Conservation (phyloP, 441 rosid species). For the Melastoma candidum region DNA sequence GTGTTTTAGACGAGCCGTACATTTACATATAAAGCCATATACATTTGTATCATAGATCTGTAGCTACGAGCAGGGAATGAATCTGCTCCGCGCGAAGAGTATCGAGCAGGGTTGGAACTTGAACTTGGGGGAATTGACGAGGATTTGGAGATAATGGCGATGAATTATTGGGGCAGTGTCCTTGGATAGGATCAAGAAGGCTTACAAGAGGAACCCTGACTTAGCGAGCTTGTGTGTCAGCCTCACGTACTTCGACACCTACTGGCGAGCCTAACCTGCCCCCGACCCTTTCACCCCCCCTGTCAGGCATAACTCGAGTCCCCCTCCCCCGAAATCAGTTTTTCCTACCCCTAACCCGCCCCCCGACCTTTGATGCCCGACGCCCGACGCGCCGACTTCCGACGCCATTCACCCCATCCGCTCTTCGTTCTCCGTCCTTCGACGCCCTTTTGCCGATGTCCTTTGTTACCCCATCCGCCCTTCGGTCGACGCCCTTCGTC, state of each 20-base stretch:
- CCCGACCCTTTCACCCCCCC: no score
- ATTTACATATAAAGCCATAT: no score
- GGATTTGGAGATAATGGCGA: conserved; percentile 93
- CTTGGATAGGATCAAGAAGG: conserved; percentile 90
- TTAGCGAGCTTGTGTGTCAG: conserved; percentile 89
- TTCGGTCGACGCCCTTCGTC: no score
- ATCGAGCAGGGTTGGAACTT: conserved; percentile 62
- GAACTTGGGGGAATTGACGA: conserved; percentile 72
- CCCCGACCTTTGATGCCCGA: no score
- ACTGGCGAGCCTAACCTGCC: conserved; percentile 78
- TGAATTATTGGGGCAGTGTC: conserved; percentile 91
- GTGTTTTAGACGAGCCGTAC: no score
- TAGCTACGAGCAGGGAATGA: conserved; percentile 97
- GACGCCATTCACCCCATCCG: no score
- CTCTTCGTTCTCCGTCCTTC: no score
- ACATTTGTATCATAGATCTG: conserved; percentile 65
- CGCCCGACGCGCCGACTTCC: no score
- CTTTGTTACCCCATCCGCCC: no score
- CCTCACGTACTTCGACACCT: conserved; percentile 84
- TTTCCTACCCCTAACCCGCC: no score
- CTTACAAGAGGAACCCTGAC: conserved; percentile 79
- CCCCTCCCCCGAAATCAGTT: conserved; percentile 6
- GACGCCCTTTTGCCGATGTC: no score
- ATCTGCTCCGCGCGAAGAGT: conserved; percentile 85
- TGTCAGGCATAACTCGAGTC: conserved; percentile 51